Base-by-base conservation (phyloP, 192 early-diverging fungal species). In the Chytriomyces confervae region DNA sequence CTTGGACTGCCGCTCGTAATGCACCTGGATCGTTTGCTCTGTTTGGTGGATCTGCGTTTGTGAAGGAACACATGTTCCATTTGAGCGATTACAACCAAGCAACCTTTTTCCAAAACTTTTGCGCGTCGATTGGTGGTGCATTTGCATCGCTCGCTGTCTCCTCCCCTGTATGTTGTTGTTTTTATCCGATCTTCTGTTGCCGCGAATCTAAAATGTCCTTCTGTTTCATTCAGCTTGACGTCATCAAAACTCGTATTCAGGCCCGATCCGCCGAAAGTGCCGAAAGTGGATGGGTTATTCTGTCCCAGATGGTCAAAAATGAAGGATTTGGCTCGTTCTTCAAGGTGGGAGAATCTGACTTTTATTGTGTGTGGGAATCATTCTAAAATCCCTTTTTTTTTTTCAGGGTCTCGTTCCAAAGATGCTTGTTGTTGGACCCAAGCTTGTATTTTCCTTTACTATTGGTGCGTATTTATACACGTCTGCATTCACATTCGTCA, bases 211-310 rank as follows among this genome's bases (percentile, higher is more conserved):
- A 20, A 57, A 57, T 36, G 29, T 36, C 29, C 29, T 3, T 20
- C 20, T 57, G 11, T 57, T 11, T 11, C 11, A 57, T 18, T 2
- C 48, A 86, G 64, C 88, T 99, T 76, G 97, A 99, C 82, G 96
- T 99, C 16, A 94, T 99, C 87, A 99, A 99, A 90, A 99, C 97
- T 20, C 93, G 97, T 61, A 99, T 99, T 83, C 97, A 99, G 85
- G 93, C 94, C 66, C 89, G 92, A 66, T 91, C 95, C 74, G 93
- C 92, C 77, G 95, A 94, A 11, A 89, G 91, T 77, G 95, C 94
- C 20, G 93, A 96, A 82, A 89, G 92, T 64, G 97, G 97, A 73
- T 84, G 91, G 80, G 89, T 88, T 63, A 97, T 99, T 79, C 84
- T 99, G 69, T 86, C 82, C 81, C 91, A 92, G 67, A 95, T 99